Conservation (phyloP, 2,329 filamentous ascomycete genomes). For the Colletotrichum lupini region DNA sequence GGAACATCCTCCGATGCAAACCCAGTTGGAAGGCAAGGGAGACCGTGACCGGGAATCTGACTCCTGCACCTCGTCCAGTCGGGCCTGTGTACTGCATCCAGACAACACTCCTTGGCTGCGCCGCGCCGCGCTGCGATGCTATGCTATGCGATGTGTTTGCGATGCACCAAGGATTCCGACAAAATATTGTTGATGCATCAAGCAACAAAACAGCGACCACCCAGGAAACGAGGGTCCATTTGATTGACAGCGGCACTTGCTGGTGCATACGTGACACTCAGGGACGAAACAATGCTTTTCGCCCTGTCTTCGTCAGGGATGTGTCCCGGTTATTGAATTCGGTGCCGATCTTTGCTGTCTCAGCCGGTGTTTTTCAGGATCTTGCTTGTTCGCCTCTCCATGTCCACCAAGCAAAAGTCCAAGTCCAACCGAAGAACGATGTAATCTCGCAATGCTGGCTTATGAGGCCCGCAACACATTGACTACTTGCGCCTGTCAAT, state of each 20-base stretch:
- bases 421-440: constrained; percentile 1
- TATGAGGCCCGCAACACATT: constrained; percentile 14
- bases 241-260: constrained; percentile 25
- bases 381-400: constrained; percentile 23
- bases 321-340: constrained; percentile 3
- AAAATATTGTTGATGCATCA: constrained; percentile 10
- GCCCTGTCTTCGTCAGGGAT: constrained; percentile 24
- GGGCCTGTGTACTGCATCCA: constrained; percentile 15
- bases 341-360: constrained; percentile 22
- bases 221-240: constrained; percentile 11
- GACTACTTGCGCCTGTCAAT: constrained; percentile 31
- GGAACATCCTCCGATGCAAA: constrained; percentile 23
- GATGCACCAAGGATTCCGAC: not conserved
- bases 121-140: constrained; percentile 1
- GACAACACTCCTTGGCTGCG: constrained; percentile 5
- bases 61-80: constrained; percentile 28
- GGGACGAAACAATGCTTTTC: constrained; percentile 26
- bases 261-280: constrained; percentile 21
- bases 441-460: constrained; percentile 5
- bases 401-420: not conserved
- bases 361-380: constrained; percentile 17
- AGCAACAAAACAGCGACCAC: not conserved
- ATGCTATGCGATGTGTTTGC: constrained; percentile 19
- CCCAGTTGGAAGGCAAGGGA: not conserved
- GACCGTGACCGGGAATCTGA: constrained; percentile 28